These are phyloP conservation scores for Dichomitus squalens DNA, from an alignment of 1,284 basidiomycete species.

Conservation along the genomic window DNA sequence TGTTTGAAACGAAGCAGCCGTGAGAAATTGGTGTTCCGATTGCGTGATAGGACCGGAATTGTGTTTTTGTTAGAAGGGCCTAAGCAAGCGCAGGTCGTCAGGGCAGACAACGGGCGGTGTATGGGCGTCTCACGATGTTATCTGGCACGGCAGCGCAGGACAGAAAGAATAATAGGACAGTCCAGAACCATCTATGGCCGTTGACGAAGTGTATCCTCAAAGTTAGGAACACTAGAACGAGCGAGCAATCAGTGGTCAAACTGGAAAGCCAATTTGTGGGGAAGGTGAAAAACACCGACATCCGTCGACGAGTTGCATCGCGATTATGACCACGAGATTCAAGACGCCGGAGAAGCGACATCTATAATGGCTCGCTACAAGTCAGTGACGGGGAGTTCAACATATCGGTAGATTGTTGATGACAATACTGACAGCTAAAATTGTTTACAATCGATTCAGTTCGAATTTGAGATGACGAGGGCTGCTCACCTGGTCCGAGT, in stretches of 20 bases:
- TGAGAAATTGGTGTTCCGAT: neutral
- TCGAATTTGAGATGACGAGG: too few species aligned
- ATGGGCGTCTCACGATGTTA: neutral
- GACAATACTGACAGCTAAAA: neutral
- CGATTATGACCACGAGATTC: neutral
- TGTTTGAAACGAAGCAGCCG: neutral
- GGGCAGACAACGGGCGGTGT: neutral
- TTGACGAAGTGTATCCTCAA: constrained; percentile 16
- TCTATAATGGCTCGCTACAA: neutral
- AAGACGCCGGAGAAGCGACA: neutral
- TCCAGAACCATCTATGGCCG: constrained; percentile 17
- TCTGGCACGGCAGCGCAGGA: neutral
- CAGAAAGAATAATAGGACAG: constrained; percentile 2
- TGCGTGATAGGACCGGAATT: neutral
- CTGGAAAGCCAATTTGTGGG: too few species aligned
- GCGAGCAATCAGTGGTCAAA: neutral
- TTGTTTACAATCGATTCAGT: neutral
- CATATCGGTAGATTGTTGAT: neutral
- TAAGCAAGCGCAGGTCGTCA: neutral
- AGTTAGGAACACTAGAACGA: constrained; percentile 1
- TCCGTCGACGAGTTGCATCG: neutral
- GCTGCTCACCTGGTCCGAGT: constrained; percentile 1
- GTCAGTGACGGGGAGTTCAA: neutral
- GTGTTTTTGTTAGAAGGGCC: neutral
- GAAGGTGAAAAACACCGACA: too few species aligned